Evolutionary conservation across 306 rosid genomes (phyloP), one percentile per base, ranked within the genome.

Genomic region (Glycine soja): DNA sequence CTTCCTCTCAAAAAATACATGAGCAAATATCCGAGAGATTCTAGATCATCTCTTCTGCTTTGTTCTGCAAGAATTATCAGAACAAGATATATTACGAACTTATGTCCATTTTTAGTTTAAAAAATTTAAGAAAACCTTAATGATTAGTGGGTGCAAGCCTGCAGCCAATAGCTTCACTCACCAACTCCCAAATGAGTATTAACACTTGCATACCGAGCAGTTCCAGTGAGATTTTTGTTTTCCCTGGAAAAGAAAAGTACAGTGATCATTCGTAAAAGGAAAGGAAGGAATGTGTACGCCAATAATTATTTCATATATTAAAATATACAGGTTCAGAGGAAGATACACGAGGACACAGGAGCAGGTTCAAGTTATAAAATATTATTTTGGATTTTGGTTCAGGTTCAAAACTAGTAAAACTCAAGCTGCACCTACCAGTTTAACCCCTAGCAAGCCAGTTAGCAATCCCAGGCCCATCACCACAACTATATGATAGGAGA

Each of bases 121-220:
- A 36, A 50, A 30, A 56, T 16, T 57, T 11, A 62, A 82, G 11
- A 73, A 80, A 43, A 72, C 43, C 70, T 66, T 82, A 79, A 40
- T 57, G 43, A 72, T 72, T 48, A 78, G 40, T 24, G 30, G 30
- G 30, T 24, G 30, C 30, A 24, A 24, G 30, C 30, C 30, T 24
- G 30, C 30, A 24, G 30, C 30, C 30, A 24, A 24, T 24, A 24
- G 30, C 30, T 2, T 24, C 62, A 82, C 93, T 90, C 81, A 93
- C 99, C 99, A 87, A 95, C 97, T 77, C 99, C 99, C 71, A 93
- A 91, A 87, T 95, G 99, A 70, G 99, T 95, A 82, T 93, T 93
- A 86, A 95, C 95, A 93, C 99, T 95, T 64, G 99, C 99, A 91
- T 95, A 95, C 50, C 99, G 99, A 79, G 99, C 99, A 69, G 99